phyloP scores from a whole-genome alignment of 176 grass and related monocot genomes.

The Aegilops umbellulata region DNA sequence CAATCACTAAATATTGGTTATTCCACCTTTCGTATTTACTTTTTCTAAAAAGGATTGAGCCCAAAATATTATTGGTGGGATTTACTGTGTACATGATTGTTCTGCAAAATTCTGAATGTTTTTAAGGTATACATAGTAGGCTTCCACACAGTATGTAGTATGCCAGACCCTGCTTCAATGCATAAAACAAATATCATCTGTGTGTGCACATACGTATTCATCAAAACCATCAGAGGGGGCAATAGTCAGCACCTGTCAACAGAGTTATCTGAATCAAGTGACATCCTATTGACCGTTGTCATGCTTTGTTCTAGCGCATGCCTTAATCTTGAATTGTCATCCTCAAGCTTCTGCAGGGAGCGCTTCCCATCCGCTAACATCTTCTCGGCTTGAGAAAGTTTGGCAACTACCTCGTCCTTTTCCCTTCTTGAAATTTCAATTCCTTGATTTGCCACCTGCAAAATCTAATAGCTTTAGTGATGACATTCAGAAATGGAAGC shows the following conservation, averaged over 20 bases:
- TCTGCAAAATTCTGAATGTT: not conserved
- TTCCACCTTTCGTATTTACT: not conserved
- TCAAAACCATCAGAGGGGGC: not conserved
- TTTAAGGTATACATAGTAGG: constrained; percentile 1
- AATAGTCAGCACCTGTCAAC: constrained; percentile 74
- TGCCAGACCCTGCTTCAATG: not conserved
- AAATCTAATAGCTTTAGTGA: constrained; percentile 12
- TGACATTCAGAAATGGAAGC: not conserved
- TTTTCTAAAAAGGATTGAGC: not conserved
- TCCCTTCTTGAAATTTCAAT: constrained; percentile 73
- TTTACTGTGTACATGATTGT: not conserved
- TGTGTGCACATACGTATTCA: not conserved
- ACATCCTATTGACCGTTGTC: constrained; percentile 90
- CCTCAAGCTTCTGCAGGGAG: constrained; percentile 95
- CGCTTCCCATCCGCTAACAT: constrained; percentile 72
- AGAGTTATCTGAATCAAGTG: constrained; percentile 94
- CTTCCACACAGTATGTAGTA: not conserved
- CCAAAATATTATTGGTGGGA: not conserved
- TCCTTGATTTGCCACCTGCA: constrained; percentile 71
- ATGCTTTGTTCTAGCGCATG: constrained; percentile 88
- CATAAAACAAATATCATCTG: constrained; percentile 11
- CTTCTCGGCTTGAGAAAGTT: constrained; percentile 71
- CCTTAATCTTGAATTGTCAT: constrained; percentile 89
- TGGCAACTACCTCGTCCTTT: constrained; percentile 57
- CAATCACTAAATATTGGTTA: constrained; percentile 16